Evolutionary conservation across 2,329 filamentous ascomycete genomes (phyloP), one percentile per base, ranked within the genome.

Genomic region (Dothistroma septosporum): DNA sequence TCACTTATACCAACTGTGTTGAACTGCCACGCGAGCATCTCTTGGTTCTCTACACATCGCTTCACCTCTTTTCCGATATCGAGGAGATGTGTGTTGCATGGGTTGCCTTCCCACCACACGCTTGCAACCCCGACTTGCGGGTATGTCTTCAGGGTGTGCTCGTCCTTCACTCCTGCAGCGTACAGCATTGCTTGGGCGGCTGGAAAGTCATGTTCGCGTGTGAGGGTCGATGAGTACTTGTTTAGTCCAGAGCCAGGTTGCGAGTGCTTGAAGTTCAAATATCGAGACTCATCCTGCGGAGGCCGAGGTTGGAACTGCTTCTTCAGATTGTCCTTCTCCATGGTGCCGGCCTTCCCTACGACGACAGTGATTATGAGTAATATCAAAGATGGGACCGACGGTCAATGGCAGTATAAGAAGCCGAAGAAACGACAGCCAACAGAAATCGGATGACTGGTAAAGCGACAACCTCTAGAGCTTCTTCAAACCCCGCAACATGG

Each of bases 171-270:
- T 24, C 93, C 93, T 9, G 93, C 92, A 14, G 90, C 92, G 76
- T 96, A 97, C 22, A 97, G 83, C 93, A 97, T 97, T 47, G 93
- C 91, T 83, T 96, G 91, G 52, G 93, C 92, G 31, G 91, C 93
- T 0, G 93, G 92, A 70, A 90, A 96, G 76, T 96, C 91, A 86
- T 96, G 91, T 59, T 83, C 89, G 59, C 84, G 86, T 11, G 93
- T 97, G 62, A 97, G 78, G 49, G 85, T 87, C 19, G 90, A 85
- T 4, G 92, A 96, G 84, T 90, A 96, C 62, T 89, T 86, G 77
- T 97, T 97, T 66, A 97, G 79, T 21, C 82, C 82, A n/a, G 79
- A 60, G 78, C 80, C 68, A 75, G 81, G 63, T 80, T 80, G 62
- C 79, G 80, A 78, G 68, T 81, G 79, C 55, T 80, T 80, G 69